phyloP scores from a whole-genome alignment of 768 basidiomycete species.

The Zangia roseola region DNA sequence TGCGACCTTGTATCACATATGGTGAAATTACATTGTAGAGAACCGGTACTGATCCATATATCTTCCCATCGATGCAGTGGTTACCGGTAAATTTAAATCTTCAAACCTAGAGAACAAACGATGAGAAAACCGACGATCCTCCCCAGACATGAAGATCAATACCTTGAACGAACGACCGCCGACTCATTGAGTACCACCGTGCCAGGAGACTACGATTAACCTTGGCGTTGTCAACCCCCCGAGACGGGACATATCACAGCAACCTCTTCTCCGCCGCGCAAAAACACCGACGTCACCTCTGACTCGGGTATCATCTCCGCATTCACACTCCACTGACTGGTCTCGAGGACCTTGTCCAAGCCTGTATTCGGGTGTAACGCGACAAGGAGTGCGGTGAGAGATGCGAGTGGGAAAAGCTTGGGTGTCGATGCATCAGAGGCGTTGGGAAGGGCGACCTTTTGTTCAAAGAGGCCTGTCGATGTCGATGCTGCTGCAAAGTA shows the following conservation, averaged over 20 bases:
- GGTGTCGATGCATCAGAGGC: not conserved
- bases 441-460: conserved; percentile 48
- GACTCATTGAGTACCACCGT: too few relatives aligned
- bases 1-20: too few relatives aligned
- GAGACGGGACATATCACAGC: conserved; percentile 82
- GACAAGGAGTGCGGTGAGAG: conserved; percentile 50
- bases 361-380: conserved; percentile 51
- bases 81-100: too few relatives aligned
- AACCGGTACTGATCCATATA: too few relatives aligned
- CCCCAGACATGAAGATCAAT: too few relatives aligned
- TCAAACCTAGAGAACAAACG: too few relatives aligned
- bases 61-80: too few relatives aligned
- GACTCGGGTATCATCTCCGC: conserved; percentile 75
- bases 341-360: conserved; percentile 53
- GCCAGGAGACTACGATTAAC: conserved; percentile 8
- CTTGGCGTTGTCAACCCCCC: conserved; percentile 49
- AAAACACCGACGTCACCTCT: conserved; percentile 31
- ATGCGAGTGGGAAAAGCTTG: conserved; percentile 46
- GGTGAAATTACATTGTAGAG: too few relatives aligned
- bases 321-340: conserved; percentile 77
- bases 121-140: too few relatives aligned
- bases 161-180: too few relatives aligned
- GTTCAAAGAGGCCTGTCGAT: conserved; percentile 55
- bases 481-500: conserved; percentile 70
- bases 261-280: conserved; percentile 74